A percentile compares a stretch with the other conserved stretches of the same genome.
These are phyloP conservation scores for Elaphomyces granulatus DNA, from an alignment of 495 filamentous ascomycete genomes.

Conservation along the genomic window DNA sequence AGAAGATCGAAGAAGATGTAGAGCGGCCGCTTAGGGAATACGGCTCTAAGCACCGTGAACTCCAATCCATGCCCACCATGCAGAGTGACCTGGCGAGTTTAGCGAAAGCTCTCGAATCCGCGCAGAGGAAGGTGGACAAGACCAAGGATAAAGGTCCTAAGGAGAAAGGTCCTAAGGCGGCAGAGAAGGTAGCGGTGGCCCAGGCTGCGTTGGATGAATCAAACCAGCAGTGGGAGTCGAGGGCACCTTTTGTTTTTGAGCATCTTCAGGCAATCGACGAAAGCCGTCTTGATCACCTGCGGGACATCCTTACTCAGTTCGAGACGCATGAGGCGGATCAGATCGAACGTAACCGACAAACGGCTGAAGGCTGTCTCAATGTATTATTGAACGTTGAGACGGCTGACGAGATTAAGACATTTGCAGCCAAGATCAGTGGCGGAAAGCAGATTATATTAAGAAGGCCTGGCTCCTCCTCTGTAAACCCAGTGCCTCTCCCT, in stretches of 20 bases:
- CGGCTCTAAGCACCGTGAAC: conserved; percentile 56
- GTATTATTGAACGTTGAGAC: conserved; percentile 79
- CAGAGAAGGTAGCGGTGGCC: conserved; percentile 66
- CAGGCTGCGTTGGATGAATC: conserved; percentile 60
- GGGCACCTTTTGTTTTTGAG: conserved; percentile 92
- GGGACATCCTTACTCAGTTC: conserved; percentile 82
- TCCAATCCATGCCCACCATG: conserved; percentile 71
- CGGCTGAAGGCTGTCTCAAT: conserved; percentile 71
- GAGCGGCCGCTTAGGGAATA: conserved; percentile 72
- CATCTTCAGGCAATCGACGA: conserved; percentile 88
- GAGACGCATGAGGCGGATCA: conserved; percentile 88
- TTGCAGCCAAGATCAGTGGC: conserved; percentile 42
- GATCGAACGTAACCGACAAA: conserved; percentile 59
- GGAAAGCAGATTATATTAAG: conserved; percentile 8
- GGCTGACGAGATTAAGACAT: conserved; percentile 77
- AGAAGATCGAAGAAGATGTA: conserved; percentile 80
- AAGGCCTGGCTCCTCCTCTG: conserved; percentile 9
- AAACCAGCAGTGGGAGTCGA: conserved; percentile 79
- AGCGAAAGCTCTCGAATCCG: conserved; percentile 71
- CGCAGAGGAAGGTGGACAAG: conserved; percentile 81
- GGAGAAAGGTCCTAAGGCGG: conserved; percentile 66
- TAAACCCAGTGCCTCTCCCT: conserved; percentile 1
- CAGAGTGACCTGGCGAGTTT: conserved; percentile 65
- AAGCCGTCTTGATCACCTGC: conserved; percentile 73
- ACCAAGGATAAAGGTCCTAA: conserved; percentile 65